Base-by-base conservation (phyloP, 345 rosid genomes). In the Populus tremula region DNA sequence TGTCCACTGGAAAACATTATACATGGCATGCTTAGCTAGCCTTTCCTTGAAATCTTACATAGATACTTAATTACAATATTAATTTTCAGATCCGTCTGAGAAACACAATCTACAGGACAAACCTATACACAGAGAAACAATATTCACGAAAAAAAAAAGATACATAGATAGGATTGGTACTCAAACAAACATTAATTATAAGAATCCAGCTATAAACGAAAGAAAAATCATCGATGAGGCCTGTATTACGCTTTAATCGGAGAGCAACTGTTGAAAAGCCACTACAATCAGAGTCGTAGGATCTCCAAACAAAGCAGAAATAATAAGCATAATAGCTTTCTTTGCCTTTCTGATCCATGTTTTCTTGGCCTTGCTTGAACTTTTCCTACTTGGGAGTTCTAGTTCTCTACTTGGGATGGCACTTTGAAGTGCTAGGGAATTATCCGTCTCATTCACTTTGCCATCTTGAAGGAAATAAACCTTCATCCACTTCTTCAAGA, bases 271-370 rank as follows among this genome's bases (percentile, higher is more conserved):
- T 21, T 71, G 10, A 4, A 16, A 6, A 21, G 54, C 20, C 35
- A 1, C 31, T 12, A n/a, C 2, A 72, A 31, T 16, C 43, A 71
- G 20, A 50, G 74, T 3, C 9, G 63, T 29, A 8, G 76, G 69
- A 3, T 73, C 56, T 63, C 77, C 77, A 64, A 74, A 74, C 1
- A 74, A 41, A 20, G 77, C 77, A 27, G 70, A 67, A 50, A 76
- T n/a, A 33, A 67, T 17, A 2, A 76, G 18, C 72, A 16, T 67
- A n/a, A 67, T n/a, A 13, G 17, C 65, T 2, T 71, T 75, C 20
- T 0, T 50, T 20, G 64, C 72, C 66, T 13, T n/a, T 11, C 39
- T 31, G 33, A 31, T 67, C 78, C 50, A 76, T 10, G n/a, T 2
- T 49, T 67, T 23, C 8, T 2, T 35, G 18, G 33, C 36, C 78